Base-by-base conservation (phyloP, 176 grass and related monocot species). In the Oryza australiensis region DNA sequence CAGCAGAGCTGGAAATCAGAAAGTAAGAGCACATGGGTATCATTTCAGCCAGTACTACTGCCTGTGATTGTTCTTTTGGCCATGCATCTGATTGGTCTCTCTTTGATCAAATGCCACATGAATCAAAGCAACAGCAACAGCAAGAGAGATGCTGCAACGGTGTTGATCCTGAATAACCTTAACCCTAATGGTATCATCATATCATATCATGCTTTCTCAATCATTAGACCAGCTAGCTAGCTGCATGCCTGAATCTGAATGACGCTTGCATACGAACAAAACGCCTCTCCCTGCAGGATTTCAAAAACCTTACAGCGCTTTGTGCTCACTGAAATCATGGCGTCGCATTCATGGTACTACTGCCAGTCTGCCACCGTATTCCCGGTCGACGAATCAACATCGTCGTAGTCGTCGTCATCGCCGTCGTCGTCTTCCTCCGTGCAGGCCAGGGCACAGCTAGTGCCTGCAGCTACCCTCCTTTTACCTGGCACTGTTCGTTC, bases 101-200 rank as follows among this genome's bases (percentile, higher is more conserved):
- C 66, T n/a, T n/a, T 38, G 73, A 81, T 73, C 55, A 89, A 76
- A 42, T 41, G 16, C 48, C 76, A 80, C 76, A 73, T 86, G 82
- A 81, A 85, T 24, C 72, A 76, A 85, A 76, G 82, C 55, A 63
- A 40, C 14, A 76, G 82, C 55, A 63, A 40, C 14, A 46, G 48
- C 40, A 35, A 70, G 64, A 29, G 24, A 55, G 22, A 60, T 22
- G 18, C 8, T 55, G 49, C 65, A 14, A 20, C 33, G 70, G 70
- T 70, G 51, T 35, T 82, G 35, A 37, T 37, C 16, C 78, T 69
- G 27, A 74, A 29, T 35, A 74, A 28, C 33, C 26, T 22, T 22
- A 78, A 41, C 30, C 46, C 41, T 15, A 49, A 18, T 49, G 46
- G 14, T 14, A n/a, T 55, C 5, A 7, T 55, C 5, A 20, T 1